These are phyloP conservation scores for Chalciporus chontae DNA, from an alignment of 768 basidiomycete genomes.

Conservation along the genomic window DNA sequence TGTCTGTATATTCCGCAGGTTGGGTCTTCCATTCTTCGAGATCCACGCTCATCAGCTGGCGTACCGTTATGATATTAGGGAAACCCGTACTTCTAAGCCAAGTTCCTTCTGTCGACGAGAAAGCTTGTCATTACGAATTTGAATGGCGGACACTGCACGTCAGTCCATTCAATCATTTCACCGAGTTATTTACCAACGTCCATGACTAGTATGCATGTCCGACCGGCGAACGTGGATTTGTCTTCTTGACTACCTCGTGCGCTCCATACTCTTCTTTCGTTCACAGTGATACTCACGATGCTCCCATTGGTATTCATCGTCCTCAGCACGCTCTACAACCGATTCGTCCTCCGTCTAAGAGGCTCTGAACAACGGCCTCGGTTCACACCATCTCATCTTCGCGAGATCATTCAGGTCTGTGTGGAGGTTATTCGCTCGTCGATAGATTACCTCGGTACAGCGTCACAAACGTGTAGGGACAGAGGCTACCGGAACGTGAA, in stretches of 20 bases:
- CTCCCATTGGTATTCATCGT: conserved; percentile 49
- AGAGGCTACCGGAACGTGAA: conserved; percentile 15
- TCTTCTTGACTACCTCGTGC: conserved; percentile 57
- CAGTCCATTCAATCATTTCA: conserved; percentile 19
- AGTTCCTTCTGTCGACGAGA: conserved; percentile 56
- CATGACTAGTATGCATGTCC: conserved; percentile 64
- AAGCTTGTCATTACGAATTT: conserved; percentile 73
- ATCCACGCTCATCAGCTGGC: not conserved
- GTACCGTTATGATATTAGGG: conserved; percentile 29
- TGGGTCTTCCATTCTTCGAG: not conserved
- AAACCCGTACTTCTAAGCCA: conserved; percentile 58
- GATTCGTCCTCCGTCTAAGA: conserved; percentile 65
- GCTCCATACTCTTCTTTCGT: conserved; percentile 24
- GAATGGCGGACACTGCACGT: conserved; percentile 88
- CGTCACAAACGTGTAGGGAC: conserved; percentile 16
- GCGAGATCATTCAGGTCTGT: conserved; percentile 21
- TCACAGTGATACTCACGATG: not conserved
- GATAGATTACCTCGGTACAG: conserved; percentile 8
- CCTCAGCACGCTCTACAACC: conserved; percentile 72
- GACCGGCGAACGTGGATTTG: conserved; percentile 51
- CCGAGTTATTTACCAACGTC: not conserved
- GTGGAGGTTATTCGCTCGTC: conserved; percentile 16
- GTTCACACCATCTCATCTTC: conserved; percentile 36
- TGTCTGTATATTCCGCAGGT: conserved; percentile 54
- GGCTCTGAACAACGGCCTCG: conserved; percentile 75